Conservation (phyloP, 1,139 yeast species). For the Kurtzmaniella quercitrusa region DNA sequence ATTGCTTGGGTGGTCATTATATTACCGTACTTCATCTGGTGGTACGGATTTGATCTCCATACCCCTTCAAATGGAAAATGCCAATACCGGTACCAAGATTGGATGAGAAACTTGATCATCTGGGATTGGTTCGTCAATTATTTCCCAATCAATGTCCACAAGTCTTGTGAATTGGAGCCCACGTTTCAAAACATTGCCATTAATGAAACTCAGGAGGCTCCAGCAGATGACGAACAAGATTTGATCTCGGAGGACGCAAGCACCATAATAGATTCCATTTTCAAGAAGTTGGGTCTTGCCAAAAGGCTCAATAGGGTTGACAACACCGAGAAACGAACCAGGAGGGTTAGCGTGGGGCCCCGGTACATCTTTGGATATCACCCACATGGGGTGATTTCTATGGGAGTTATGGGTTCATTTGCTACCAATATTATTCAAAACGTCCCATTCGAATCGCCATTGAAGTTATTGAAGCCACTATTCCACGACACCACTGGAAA, state of each 20-base stretch:
- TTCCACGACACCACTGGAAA: slow-evolving; percentile 41
- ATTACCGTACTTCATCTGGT: slow-evolving; percentile 56
- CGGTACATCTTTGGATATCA: slow-evolving; percentile 89
- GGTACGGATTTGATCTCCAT: slow-evolving; percentile 50
- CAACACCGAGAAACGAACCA: slow-evolving; percentile 14
- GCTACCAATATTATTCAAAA: slow-evolving; percentile 69
- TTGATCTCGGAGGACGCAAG: slow-evolving; percentile 36
- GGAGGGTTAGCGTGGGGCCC: slow-evolving; percentile 55
- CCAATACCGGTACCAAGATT: slow-evolving; percentile 50
- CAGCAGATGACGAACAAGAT: slow-evolving; percentile 40
- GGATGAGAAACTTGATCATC: slow-evolving; percentile 53
- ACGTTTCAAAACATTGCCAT: slow-evolving; percentile 48
- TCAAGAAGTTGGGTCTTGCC: slow-evolving; percentile 34
- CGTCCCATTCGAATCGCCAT: slow-evolving; percentile 43
- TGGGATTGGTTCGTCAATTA: slow-evolving; percentile 77
- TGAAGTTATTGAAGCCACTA: slow-evolving; percentile 48
- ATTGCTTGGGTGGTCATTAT: slow-evolving; percentile 63
- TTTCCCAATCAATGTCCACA: slow-evolving; percentile 77
- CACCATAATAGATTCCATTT: slow-evolving; percentile 33
- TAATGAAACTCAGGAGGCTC: slow-evolving; percentile 15
- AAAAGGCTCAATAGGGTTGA: slow-evolving; percentile 34
- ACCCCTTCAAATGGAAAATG: slow-evolving; percentile 75
- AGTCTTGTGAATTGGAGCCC: slow-evolving; percentile 69
- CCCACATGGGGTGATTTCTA: slow-evolving; percentile 94
- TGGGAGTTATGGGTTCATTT: slow-evolving; percentile 86